Base-by-base conservation (phyloP, 2,329 filamentous ascomycete species). In the Monosporascus sp. region DNA sequence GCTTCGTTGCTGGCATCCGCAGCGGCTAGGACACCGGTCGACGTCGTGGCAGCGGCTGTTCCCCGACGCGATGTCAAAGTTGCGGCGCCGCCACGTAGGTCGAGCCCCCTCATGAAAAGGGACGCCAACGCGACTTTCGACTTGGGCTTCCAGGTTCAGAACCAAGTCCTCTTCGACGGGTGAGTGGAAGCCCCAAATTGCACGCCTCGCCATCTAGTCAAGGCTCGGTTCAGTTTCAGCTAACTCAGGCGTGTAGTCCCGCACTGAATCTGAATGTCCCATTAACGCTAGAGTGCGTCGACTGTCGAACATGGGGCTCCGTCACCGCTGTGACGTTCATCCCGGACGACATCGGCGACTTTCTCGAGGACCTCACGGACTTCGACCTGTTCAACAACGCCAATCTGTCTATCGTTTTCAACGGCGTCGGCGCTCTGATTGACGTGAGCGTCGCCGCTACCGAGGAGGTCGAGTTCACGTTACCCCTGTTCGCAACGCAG, bases 341-440 rank as follows among this genome's bases (percentile, higher is more conserved):
- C 37, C 63, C 64, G 6, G 56, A 60, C 5, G 52, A 64, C 40
- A 49, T 66, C 20, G 59, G 51, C 35, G 62, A 65, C n/a, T 48
- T 66, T 19, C 17, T 56, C 20, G 52, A 47, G 14, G 55, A 66
- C 26, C 49, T 59, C 1, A 27, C 38, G 4, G 60, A 65, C 44
- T 37, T 52, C 14, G 38, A 52, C 26, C 61, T 60, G 16, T 58
- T 66, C 49, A 57, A 64, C 43, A 53, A 61, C 5, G 59, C 62
- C 24, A 57, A 57, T 38, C 24, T 66, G 4, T 58, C 58, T 0
- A 47, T 66, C 17, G 56, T 52, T 14, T 66, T 66, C 55, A 55
- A 62, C 17, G 64, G 64, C 7, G 63, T 65, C 14, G 60, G 61
- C 11, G 64, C 60, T 3, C 55, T 56, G 9, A 50, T 66, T 16